Evolutionary conservation across 108 stramenopile genomes (phyloP).

Genomic region (Chaetoceros tenuissimus): DNA sequence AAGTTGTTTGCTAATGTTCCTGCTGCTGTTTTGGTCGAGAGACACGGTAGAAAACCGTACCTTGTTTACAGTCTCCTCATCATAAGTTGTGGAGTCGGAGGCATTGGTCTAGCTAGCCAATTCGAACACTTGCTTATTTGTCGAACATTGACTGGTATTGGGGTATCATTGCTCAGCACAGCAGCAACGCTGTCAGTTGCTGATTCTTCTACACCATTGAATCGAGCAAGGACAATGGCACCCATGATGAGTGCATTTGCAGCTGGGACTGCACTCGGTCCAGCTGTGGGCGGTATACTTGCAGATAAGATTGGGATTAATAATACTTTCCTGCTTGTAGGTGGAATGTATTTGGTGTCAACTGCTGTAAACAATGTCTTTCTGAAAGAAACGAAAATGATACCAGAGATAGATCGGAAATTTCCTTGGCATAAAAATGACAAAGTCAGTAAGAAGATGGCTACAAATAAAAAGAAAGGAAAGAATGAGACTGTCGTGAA

Average conservation of each 20-base stretch:
- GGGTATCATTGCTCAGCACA: constrained; percentile 63
- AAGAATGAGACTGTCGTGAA: constrained; percentile 2
- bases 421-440: constrained; percentile 35
- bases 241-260: constrained; percentile 79
- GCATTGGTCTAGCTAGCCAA: constrained; percentile 54
- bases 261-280: constrained; percentile 82
- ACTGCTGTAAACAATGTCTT: constrained; percentile 51
- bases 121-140: constrained; percentile 64
- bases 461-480: background rate
- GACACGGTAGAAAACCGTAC: constrained; percentile 82
- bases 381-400: constrained; percentile 49
- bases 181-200: constrained; percentile 71
- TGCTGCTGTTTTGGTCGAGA: constrained; percentile 70
- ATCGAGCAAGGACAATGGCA: constrained; percentile 69
- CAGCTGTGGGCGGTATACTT: constrained; percentile 73
- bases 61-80: constrained; percentile 56
- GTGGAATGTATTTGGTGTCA: constrained; percentile 45
- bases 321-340: constrained; percentile 64
- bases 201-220: constrained; percentile 75
- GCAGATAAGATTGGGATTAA: constrained; percentile 62
- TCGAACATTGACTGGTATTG: constrained; percentile 71
- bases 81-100: constrained; percentile 77
- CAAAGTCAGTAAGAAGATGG: background rate
- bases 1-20: constrained; percentile 88
- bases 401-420: constrained; percentile 9